Evolutionary conservation across 2,329 filamentous ascomycete species (phyloP).

Genomic region (Ophiocordyceps camponoti-rufipedis): DNA sequence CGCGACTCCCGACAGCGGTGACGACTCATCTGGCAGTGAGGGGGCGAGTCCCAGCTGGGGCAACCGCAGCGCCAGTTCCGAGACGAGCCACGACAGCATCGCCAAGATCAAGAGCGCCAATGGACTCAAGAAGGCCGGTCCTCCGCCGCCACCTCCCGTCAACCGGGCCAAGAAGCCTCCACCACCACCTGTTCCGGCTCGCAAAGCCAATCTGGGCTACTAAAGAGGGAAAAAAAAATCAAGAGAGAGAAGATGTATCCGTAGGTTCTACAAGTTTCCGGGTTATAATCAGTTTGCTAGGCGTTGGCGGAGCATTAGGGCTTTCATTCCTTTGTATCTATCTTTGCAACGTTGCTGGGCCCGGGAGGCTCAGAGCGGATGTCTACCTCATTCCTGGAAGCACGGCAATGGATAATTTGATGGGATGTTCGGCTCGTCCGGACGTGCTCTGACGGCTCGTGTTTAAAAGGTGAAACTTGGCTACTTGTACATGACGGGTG

Average conservation of each 20-base stretch:
- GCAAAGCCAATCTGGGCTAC: constrained; percentile 10
- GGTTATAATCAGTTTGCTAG: background rate
- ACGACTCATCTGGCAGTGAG: constrained; percentile 30
- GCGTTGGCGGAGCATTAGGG: background rate
- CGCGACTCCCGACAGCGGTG: constrained; percentile 8
- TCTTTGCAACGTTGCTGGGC: background rate
- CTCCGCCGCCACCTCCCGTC: constrained; percentile 30
- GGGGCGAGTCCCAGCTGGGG: constrained; percentile 32
- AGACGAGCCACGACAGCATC: constrained; percentile 36
- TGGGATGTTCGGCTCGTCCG: too few relatives aligned
- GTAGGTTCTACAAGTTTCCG: background rate
- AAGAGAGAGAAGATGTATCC: background rate
- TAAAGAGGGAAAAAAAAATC: background rate
- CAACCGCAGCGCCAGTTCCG: constrained; percentile 33
- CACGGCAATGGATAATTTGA: too few relatives aligned
- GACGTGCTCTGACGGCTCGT: background rate
- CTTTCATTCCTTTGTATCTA: background rate
- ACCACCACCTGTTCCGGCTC: constrained; percentile 14
- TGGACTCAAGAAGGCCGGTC: constrained; percentile 32
- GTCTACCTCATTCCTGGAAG: background rate
- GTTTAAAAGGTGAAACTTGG: background rate
- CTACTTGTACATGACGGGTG: too few relatives aligned
- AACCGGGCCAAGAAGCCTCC: constrained; percentile 25
- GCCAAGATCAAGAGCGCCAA: constrained; percentile 2
- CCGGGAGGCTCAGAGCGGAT: background rate